Percentiles rank a stretch among this genome's conserved stretches.
These are phyloP conservation scores for Penstemon barbatus DNA, from an alignment of 257 asterid genomes.

Conservation along the genomic window DNA sequence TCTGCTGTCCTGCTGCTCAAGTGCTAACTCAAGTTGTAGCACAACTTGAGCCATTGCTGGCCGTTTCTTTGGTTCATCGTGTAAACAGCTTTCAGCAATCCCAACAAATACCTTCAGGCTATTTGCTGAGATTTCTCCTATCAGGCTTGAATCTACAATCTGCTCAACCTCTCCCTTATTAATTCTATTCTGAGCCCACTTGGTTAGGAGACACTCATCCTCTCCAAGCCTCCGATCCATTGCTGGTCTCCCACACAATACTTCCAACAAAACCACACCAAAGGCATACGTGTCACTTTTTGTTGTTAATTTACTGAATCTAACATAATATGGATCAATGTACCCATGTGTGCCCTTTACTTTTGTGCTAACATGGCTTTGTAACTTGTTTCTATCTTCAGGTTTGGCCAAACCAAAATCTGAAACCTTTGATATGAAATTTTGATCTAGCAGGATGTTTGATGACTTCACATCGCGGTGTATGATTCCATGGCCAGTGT, in stretches of 20 bases:
- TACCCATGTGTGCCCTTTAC: slow-evolving; percentile 62
- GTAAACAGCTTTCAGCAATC: slow-evolving; percentile 24
- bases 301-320: slow-evolving; percentile 43
- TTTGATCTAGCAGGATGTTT: slow-evolving; percentile 56
- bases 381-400: slow-evolving; percentile 35
- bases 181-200: slow-evolving; percentile 46
- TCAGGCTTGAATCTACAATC: slow-evolving; percentile 38
- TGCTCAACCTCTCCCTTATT: slow-evolving; percentile 40
- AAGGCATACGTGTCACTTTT: slow-evolving; percentile 60
- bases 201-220: slow-evolving; percentile 36
- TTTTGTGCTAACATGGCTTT: slow-evolving; percentile 45
- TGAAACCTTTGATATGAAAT: slow-evolving; percentile 53
- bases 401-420: slow-evolving; percentile 69
- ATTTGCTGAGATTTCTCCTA: slow-evolving; percentile 37
- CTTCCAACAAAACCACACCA: slow-evolving; percentile 56
- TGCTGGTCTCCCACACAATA: slow-evolving; percentile 51
- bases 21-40: too few relatives aligned
- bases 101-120: slow-evolving; percentile 41
- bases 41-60: too few relatives aligned
- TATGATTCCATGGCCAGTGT: slow-evolving; percentile 46
- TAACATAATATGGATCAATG: slow-evolving; percentile 52
- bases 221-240: slow-evolving; percentile 37
- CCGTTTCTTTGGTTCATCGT: too few relatives aligned
- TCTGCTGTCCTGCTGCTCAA: neutral
- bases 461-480: slow-evolving; percentile 61